Evolutionary conservation across 768 basidiomycete genomes (phyloP).

Genomic region (Chiua virens): DNA sequence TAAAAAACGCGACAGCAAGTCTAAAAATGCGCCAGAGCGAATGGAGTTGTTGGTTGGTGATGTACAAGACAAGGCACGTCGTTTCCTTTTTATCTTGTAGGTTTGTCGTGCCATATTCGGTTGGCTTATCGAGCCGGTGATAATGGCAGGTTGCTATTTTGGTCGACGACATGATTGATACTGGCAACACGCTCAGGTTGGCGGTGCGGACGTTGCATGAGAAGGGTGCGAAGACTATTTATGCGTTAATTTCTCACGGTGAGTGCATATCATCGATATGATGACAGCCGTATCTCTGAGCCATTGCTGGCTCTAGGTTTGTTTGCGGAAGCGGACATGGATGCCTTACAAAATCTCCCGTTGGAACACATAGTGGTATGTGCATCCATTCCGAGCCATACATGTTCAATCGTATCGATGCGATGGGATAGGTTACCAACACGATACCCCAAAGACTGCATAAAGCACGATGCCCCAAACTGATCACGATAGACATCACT

Average conservation of each 20-base stretch:
- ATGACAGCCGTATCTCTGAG: conserved; percentile 3
- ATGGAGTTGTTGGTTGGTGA: conserved; percentile 97
- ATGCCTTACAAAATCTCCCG: conserved; percentile 65
- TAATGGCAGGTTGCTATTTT: conserved; percentile 81
- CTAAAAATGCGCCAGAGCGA: conserved; percentile 63
- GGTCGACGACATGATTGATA: conserved; percentile 99
- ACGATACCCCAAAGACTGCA: conserved; percentile 85
- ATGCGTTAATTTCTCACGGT: conserved; percentile 95
- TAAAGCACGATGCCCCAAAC: conserved; percentile 61
- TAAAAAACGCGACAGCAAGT: conserved; percentile 76
- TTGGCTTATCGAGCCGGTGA: conserved; percentile 5
- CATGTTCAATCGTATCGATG: conserved; percentile 3
- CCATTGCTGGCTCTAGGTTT: conserved; percentile 49
- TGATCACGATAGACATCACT: conserved; percentile 88
- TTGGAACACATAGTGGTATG: conserved; percentile 85
- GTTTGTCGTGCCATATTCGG: not conserved
- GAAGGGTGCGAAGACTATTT: conserved; percentile 83
- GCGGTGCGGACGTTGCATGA: conserved; percentile 86
- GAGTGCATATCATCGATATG: conserved; percentile 15
- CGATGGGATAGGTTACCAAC: conserved; percentile 82
- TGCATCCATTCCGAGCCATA: not conserved
- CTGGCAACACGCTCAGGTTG: conserved; percentile 82
- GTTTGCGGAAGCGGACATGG: conserved; percentile 74
- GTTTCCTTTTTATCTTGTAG: not conserved
- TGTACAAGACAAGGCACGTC: conserved; percentile 77